Percentiles rank a stretch among this genome's conserved stretches.
Conservation (phyloP, 768 basidiomycete species). For the Baorangia bicolor region DNA sequence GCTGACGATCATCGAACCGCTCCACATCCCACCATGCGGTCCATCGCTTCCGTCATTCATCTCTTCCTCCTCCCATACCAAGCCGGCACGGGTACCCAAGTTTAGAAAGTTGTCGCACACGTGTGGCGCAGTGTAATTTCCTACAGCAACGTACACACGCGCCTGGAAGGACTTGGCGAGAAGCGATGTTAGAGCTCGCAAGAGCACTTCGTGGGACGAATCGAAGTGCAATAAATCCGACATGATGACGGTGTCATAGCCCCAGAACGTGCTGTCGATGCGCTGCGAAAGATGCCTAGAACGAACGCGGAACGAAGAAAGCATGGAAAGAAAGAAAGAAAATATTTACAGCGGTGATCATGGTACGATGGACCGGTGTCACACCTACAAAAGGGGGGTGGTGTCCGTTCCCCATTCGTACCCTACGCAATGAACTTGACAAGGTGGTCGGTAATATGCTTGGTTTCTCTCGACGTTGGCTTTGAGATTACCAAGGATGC, state of each 20-base stretch:
- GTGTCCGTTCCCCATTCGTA: conserved; percentile 67
- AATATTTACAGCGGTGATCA: background rate
- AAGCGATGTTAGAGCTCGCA: conserved; percentile 49
- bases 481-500: conserved; percentile 55
- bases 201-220: conserved; percentile 53
- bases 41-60: conserved; percentile 6
- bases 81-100: conserved; percentile 38
- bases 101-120: conserved; percentile 56
- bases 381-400: conserved; percentile 46
- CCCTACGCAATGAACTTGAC: conserved; percentile 45
- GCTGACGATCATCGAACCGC: conserved; percentile 45
- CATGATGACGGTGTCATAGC: conserved; percentile 61
- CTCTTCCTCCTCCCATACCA: conserved; percentile 53
- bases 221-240: conserved; percentile 75
- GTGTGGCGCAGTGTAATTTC: conserved; percentile 54
- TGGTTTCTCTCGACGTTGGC: conserved; percentile 55
- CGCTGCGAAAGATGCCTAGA: conserved; percentile 15
- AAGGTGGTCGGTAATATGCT: conserved; percentile 34
- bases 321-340: background rate
- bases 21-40: conserved; percentile 40
- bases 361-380: background rate
- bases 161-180: conserved; percentile 42
- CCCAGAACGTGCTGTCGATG: conserved; percentile 18
- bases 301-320: background rate
- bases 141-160: conserved; percentile 59